Evolutionary conservation across 345 rosid genomes (phyloP).

Genomic region (Dovyalis caffra): DNA sequence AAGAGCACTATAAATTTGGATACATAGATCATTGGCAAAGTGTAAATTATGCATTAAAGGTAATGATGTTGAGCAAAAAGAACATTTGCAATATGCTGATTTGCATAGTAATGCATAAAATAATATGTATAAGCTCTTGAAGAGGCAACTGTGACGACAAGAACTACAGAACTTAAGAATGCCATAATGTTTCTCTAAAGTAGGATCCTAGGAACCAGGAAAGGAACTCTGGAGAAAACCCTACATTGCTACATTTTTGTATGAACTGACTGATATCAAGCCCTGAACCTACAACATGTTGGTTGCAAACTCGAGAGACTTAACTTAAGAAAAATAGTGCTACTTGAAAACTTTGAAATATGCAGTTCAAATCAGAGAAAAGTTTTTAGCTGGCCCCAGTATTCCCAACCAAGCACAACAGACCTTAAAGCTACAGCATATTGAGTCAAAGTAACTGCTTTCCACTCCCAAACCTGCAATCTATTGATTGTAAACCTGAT

Average conservation of each 20-base stretch:
- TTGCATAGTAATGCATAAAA: neutral
- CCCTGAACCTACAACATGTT: neutral
- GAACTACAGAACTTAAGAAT: neutral
- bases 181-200: neutral
- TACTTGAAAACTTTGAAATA: neutral
- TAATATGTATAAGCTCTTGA: neutral
- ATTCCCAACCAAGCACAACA: no score
- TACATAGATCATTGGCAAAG: neutral
- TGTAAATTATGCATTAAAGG: neutral
- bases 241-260: neutral
- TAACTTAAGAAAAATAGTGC: neutral
- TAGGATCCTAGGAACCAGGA: neutral
- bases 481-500: no score
- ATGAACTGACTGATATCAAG: neutral
- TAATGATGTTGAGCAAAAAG: neutral
- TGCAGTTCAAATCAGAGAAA: neutral
- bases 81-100: neutral
- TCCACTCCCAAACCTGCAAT: no score
- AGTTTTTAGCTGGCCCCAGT: no score
- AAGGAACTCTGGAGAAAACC: neutral
- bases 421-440: no score
- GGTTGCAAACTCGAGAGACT: neutral
- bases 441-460: no score
- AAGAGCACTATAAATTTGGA: neutral
- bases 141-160: neutral